Conservation (phyloP, 1,284 basidiomycete genomes). For the Mycena sp. region DNA sequence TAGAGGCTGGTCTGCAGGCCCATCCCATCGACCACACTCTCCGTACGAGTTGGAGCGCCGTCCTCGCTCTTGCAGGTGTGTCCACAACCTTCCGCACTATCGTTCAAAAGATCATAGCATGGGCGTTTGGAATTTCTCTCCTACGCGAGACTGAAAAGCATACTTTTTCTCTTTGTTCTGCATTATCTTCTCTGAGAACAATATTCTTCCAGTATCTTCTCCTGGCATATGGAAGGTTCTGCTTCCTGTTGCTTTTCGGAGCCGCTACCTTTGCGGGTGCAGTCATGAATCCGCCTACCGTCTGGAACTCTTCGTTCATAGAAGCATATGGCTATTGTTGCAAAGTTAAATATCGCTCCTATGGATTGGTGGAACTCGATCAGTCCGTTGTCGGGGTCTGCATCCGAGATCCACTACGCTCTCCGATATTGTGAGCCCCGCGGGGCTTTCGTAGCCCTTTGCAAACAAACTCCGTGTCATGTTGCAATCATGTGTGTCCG, state of each 20-base stretch:
- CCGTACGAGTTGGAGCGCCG: background rate
- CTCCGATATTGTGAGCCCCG: constrained; percentile 3
- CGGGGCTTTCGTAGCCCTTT: no score
- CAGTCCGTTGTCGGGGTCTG: background rate
- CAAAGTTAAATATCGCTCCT: background rate
- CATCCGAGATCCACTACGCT: background rate
- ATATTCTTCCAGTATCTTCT: no score
- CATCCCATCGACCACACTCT: background rate
- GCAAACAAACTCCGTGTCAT: no score
- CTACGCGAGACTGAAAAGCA: constrained; percentile 1
- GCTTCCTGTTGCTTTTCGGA: constrained; percentile 8
- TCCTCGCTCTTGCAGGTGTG: constrained; percentile 19
- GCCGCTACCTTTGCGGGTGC: constrained; percentile 4
- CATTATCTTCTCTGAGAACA: no score
- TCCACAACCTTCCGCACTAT: constrained; percentile 11
- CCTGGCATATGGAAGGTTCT: background rate
- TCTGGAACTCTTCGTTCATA: constrained; percentile 13
- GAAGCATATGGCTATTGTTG: constrained; percentile 9
- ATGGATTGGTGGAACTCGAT: background rate
- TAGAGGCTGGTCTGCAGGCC: background rate
- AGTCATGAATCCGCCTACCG: background rate
- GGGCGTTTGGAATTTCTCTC: constrained; percentile 5
- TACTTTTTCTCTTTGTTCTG: background rate
- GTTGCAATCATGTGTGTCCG: no score
- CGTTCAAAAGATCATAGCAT: constrained; percentile 5